Percentiles rank a stretch among this genome's conserved stretches.
Conservation (phyloP, 306 rosid genomes). For the Hippophae gyantsensis region DNA sequence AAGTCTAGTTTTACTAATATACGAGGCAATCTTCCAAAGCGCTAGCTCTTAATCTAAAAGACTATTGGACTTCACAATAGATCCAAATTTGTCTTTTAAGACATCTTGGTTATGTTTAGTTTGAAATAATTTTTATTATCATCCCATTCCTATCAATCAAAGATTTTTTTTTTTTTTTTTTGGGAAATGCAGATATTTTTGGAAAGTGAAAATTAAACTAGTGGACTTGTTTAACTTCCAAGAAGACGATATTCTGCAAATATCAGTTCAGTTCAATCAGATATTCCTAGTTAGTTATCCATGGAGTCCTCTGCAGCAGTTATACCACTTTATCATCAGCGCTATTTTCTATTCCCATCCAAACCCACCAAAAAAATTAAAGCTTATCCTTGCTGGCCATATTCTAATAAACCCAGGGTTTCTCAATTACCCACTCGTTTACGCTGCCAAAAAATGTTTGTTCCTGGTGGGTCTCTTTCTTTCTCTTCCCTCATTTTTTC, state of each 20-base stretch:
- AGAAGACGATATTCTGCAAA: neutral
- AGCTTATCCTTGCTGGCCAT: constrained; percentile 26
- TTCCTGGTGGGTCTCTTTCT: constrained; percentile 56
- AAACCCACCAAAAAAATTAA: constrained; percentile 26
- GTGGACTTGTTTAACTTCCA: neutral
- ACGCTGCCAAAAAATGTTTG: constrained; percentile 81
- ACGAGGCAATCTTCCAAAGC: no score
- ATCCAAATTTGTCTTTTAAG: no score
- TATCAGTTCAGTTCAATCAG: neutral
- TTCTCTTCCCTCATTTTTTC: constrained; percentile 7
- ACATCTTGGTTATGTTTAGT: no score
- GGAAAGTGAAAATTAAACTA: constrained; percentile 1
- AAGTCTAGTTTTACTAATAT: no score
- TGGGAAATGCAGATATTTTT: constrained; percentile 28
- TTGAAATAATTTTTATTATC: no score
- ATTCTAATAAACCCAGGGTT: constrained; percentile 24
- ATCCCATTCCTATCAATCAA: no score
- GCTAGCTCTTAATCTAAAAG: no score
- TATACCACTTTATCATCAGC: constrained; percentile 43
- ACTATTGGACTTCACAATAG: no score
- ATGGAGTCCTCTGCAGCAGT: constrained; percentile 56
- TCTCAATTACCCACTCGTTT: constrained; percentile 31
- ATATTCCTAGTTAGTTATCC: constrained; percentile 2
- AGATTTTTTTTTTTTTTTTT: no score
- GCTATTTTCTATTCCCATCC: constrained; percentile 42